Base-by-base conservation (phyloP, 805 yeast genomes). In the Kodamaea nitidulidarum region DNA sequence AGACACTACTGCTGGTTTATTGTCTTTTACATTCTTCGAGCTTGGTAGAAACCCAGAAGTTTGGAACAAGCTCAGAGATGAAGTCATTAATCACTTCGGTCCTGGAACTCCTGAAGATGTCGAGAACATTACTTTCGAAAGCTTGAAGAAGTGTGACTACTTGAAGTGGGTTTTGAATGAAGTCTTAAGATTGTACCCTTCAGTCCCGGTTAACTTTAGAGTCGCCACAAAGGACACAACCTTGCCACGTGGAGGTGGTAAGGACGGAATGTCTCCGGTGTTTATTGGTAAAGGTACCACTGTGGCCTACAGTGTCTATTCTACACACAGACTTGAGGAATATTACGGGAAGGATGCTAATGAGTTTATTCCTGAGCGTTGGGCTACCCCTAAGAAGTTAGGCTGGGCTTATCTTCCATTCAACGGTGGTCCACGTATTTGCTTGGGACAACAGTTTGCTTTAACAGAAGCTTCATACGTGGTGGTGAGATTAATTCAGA, bases 241-340 rank as follows among this genome's bases (percentile, higher is more conserved):
- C 3, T 48, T 55, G 39, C 60, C 60, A 30, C 27, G 38, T 6
- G 60, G 60, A 7, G 60, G 60, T 34, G 60, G 60, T 7, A 31
- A 39, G 5, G 56, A 55, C 26, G 56, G 48, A 2, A 29, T 28
- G 20, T 24, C 41, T 7, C 49, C 50, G 35, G 52, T 44, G 12
- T 45, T 38, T 20, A 46, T 55, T 29, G 52, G 45, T 11, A 55
- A 54, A 41, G 60, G 60, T 20, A 49, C 58, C 9, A 39, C 46
- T n/a, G 50, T 55, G 15, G 44, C 46, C 5, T 55, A 55, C 45
- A 34, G 43, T 8, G 52, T 69, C 12, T 66, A 63, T 45, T 51
- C 65, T 11, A 65, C 73, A 49, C 80, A 75, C 49, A 66, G 76
- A 43, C 44, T 55, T 35, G 40, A 51, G 30, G 57, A 46, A 16